These are phyloP conservation scores for Polygonum aviculare DNA, from an alignment of 148 eudicot species.

Conservation along the genomic window DNA sequence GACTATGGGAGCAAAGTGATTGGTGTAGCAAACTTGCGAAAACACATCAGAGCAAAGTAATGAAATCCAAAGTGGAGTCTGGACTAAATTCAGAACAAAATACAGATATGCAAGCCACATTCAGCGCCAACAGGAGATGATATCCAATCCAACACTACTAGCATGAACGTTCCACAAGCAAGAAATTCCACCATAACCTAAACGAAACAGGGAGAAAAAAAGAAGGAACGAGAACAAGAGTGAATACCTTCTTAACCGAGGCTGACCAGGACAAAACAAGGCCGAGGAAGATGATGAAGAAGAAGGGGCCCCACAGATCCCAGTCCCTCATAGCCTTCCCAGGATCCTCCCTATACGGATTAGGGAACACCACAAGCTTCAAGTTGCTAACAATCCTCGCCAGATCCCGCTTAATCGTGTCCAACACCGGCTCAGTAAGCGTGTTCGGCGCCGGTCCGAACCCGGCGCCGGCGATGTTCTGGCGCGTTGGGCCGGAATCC, in stretches of 20 bases:
- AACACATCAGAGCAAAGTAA: background rate
- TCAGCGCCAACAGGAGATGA: background rate
- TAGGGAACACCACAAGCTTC: conserved; percentile 94
- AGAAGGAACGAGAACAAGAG: background rate
- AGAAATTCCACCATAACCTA: background rate
- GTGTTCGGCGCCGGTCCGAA: conserved; percentile 67
- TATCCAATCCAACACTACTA: background rate
- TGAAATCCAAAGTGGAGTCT: background rate
- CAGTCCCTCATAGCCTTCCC: conserved; percentile 93
- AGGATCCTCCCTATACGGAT: conserved; percentile 86
- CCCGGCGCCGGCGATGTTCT: conserved; percentile 27
- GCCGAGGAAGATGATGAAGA: conserved; percentile 92
- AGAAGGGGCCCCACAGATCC: conserved; percentile 99
- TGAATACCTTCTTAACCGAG: conserved; percentile 71
- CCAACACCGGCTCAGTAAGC: conserved; percentile 93
- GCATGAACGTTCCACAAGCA: background rate
- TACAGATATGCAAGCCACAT: background rate
- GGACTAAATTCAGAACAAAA: background rate
- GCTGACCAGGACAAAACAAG: conserved; percentile 96
- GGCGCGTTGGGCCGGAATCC: background rate
- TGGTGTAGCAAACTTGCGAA: background rate
- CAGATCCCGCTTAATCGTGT: conserved; percentile 84
- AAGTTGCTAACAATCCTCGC: conserved; percentile 77
- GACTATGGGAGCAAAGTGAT: background rate
- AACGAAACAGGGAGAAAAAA: background rate